Conservation (phyloP, 306 rosid genomes). For the Ormosia semicastrata region DNA sequence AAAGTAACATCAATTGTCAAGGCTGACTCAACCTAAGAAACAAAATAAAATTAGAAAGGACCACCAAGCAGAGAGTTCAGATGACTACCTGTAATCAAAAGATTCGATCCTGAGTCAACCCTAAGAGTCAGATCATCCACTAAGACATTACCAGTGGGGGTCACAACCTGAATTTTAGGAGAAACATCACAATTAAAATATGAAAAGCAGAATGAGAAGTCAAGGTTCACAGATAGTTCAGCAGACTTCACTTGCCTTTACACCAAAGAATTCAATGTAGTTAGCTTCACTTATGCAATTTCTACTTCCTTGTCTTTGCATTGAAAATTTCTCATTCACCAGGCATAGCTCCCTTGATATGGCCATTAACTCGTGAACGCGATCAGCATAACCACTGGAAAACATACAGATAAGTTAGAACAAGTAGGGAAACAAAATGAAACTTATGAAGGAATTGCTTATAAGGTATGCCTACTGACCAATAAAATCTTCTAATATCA, state of each 20-base stretch:
- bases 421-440: constrained; percentile 4
- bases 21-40: constrained; percentile 54
- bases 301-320: constrained; percentile 52
- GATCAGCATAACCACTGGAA: constrained; percentile 94
- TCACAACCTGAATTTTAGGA: constrained; percentile 70
- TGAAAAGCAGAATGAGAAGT: constrained; percentile 13
- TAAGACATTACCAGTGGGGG: constrained; percentile 92
- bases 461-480: constrained; percentile 1
- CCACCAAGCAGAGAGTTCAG: constrained; percentile 6
- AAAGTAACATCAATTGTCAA: constrained; percentile 16
- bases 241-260: constrained; percentile 57
- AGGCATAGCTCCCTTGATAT: constrained; percentile 79
- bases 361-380: constrained; percentile 79
- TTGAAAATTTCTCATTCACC: constrained; percentile 54
- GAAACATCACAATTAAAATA: constrained; percentile 34
- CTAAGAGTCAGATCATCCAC: constrained; percentile 84
- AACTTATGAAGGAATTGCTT: constrained; percentile 10
- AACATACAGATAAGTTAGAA: constrained; percentile 22
- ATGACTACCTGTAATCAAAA: constrained; percentile 86
- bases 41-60: not conserved
- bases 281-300: constrained; percentile 86
- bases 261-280: constrained; percentile 87
- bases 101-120: constrained; percentile 92
- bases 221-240: constrained; percentile 7
- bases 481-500: constrained; percentile 14